Evolutionary conservation across 2,329 filamentous ascomycete genomes (phyloP), one percentile per base, ranked within the genome.

Genomic region (Coniosporium tulheliwenetii): DNA sequence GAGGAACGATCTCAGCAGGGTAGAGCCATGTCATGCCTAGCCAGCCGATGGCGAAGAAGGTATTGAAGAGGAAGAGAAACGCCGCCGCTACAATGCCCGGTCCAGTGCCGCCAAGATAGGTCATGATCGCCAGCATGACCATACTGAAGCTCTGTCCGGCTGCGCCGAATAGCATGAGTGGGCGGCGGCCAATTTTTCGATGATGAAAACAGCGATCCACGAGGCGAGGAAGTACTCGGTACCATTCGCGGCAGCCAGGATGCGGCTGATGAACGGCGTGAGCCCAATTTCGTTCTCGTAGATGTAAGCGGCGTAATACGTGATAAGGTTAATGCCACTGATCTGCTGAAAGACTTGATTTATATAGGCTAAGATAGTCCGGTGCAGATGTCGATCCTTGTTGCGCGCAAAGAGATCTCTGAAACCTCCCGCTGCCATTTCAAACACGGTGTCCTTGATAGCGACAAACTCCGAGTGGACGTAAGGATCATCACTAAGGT

Each of bases 91-190:
- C 39, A 15, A 47, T 42, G 36, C 48, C 48, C 10, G 41, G 10
- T 5, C 32, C 38, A 14, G 30, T 12, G 10, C 37, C 19, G n/a
- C 38, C 16, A 15, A 41, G 5, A 13, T 13, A 14, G 5, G 32
- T 35, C 10, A 10, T 37, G 39, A 37, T 37, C 7, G 39, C 39
- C n/a, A 40, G 14, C 10, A 40, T 19, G 19, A 40, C 19, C 39
- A 40, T 40, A 14, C 12, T 13, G 12, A 40, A 7, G 1, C 41
- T 38, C 40, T 46, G 43, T 4, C 76, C 76, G 30, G 71, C 60
- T 0, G 75, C 74, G 40, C 80, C 80, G 46, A 83, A 73, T 13
- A 85, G 60, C 78, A 86, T 85, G 44, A 85, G 69, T 51, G 73
- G 72, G 13, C 81, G 70, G 26, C 81, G 63, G 10, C 67, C 67